These are phyloP conservation scores for Hyphodiscus sp. DNA, from an alignment of 2,329 filamentous ascomycete species.

Conservation along the genomic window DNA sequence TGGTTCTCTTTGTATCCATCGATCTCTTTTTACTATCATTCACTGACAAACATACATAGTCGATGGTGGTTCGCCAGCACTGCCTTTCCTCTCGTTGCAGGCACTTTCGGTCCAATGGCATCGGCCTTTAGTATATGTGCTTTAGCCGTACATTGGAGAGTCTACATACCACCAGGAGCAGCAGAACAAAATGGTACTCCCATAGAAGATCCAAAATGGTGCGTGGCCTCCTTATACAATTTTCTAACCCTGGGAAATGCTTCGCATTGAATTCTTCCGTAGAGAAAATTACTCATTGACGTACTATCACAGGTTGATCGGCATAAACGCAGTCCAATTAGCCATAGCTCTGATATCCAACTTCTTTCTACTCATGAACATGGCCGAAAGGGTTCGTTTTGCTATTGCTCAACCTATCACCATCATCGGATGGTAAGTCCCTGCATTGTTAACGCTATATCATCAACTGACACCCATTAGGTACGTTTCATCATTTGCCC, in stretches of 20 bases:
- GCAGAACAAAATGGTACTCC: conserved; percentile 47
- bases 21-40: too few species aligned
- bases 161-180: conserved; percentile 43
- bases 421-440: conserved; percentile 66
- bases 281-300: not conserved
- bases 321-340: conserved; percentile 72
- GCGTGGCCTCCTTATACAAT: conserved; percentile 18
- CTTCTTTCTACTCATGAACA: conserved; percentile 77
- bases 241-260: not conserved
- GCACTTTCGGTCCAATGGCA: conserved; percentile 77
- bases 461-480: conserved; percentile 21
- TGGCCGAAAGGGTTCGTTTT: conserved; percentile 74
- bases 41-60: conserved; percentile 5
- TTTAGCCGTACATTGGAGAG: conserved; percentile 73
- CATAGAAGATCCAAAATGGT: conserved; percentile 66
- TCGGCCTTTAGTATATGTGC: conserved; percentile 85
- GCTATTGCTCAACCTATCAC: conserved; percentile 76
- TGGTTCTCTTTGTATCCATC: too few species aligned
- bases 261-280: not conserved
- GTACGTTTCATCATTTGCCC: conserved; percentile 56
- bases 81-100: conserved; percentile 71
- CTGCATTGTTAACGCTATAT: conserved; percentile 33
- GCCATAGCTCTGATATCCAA: conserved; percentile 73
- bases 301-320: conserved; percentile 49
- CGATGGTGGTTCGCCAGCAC: conserved; percentile 58